These are phyloP conservation scores for Solanum sitiens DNA, from an alignment of 257 asterid genomes.

Conservation along the genomic window DNA sequence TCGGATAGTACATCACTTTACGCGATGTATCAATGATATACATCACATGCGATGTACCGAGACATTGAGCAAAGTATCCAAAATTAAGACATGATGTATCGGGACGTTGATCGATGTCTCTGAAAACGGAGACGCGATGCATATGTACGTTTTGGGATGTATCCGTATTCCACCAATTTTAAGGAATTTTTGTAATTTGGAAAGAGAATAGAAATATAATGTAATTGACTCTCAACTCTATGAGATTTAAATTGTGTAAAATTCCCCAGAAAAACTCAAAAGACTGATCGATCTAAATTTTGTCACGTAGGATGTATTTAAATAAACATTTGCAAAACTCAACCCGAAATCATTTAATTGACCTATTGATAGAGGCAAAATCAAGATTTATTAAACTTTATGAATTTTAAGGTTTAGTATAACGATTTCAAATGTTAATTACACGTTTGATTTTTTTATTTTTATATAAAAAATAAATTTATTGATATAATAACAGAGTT, in stretches of 20 bases:
- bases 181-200: too few relatives aligned
- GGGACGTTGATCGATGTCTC: too few relatives aligned
- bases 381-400: neutral
- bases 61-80: neutral
- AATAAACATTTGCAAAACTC: neutral
- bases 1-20: too few relatives aligned
- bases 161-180: neutral
- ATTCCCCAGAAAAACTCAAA: neutral
- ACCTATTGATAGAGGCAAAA: neutral
- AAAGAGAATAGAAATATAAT: too few relatives aligned
- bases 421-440: neutral
- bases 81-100: too few relatives aligned
- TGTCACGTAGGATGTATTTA: neutral
- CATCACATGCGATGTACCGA: too few relatives aligned
- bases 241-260: neutral
- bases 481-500: neutral
- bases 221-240: neutral
- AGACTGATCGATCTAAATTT: neutral
- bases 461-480: neutral
- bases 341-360: neutral
- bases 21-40: too few relatives aligned
- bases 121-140: neutral
- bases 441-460: neutral
- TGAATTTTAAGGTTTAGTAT: neutral
- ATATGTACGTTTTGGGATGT: neutral